Evolutionary conservation across 2,329 filamentous ascomycete species (phyloP).

Genomic region (Alternaria gaisen): DNA sequence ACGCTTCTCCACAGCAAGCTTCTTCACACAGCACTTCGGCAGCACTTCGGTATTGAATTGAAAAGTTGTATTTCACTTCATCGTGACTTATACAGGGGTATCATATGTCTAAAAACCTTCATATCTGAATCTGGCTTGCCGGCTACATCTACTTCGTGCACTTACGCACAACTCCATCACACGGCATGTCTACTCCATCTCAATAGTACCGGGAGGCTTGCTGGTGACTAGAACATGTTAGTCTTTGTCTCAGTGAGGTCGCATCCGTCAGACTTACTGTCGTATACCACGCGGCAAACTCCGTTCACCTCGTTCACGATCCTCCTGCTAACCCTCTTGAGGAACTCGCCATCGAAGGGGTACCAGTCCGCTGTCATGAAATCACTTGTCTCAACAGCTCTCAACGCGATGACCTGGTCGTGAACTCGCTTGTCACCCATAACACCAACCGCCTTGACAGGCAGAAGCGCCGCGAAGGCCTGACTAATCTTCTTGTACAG

Average conservation of each 20-base stretch:
- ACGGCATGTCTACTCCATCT: slow-evolving; percentile 70
- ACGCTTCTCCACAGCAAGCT: neutral
- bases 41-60: slow-evolving; percentile 32
- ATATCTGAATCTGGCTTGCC: neutral
- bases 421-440: slow-evolving; percentile 76
- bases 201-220: slow-evolving; percentile 76
- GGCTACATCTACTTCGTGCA: neutral
- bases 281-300: slow-evolving; percentile 75
- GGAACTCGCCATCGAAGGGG: slow-evolving; percentile 70
- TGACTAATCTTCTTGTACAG: slow-evolving; percentile 76
- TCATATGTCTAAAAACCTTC: slow-evolving; percentile 16
- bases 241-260: slow-evolving; percentile 7
- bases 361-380: slow-evolving; percentile 81
- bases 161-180: neutral
- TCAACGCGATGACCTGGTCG: slow-evolving; percentile 67
- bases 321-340: slow-evolving; percentile 70
- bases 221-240: slow-evolving; percentile 59
- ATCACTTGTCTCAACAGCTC: slow-evolving; percentile 70
- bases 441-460: slow-evolving; percentile 71
- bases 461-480: slow-evolving; percentile 74
- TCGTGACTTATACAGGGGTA: slow-evolving; percentile 33
- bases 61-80: slow-evolving; percentile 19
- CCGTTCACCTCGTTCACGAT: slow-evolving; percentile 82
- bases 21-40: slow-evolving; percentile 14
- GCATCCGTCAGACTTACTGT: slow-evolving; percentile 59